These are phyloP conservation scores for Carex cristatella DNA, from an alignment of 176 grass and related monocot genomes.

Conservation along the genomic window DNA sequence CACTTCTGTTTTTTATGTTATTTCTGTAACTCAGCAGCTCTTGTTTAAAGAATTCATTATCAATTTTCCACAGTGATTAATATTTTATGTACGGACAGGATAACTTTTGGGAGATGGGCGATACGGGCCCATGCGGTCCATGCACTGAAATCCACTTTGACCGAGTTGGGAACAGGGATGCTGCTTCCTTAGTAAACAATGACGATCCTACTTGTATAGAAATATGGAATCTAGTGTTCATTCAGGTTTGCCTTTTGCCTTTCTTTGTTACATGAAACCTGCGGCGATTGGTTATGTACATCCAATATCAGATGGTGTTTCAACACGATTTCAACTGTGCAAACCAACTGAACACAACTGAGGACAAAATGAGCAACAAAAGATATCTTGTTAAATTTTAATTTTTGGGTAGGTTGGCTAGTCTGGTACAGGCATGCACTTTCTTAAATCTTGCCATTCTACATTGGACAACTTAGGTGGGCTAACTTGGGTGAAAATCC, in stretches of 20 bases:
- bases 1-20: not conserved
- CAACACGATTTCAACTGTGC: not conserved
- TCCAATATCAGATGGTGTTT: not conserved
- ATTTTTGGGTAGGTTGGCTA: not conserved
- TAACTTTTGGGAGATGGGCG: constrained; percentile 97
- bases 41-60: constrained; percentile 7
- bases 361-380: not conserved
- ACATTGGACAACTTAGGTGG: not conserved
- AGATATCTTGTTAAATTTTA: not conserved
- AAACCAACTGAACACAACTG: not conserved
- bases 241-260: constrained; percentile 50
- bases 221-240: constrained; percentile 98
- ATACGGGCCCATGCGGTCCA: constrained; percentile 86
- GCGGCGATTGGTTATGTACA: not conserved
- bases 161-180: constrained; percentile 70
- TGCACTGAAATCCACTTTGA: constrained; percentile 99
- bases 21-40: not conserved
- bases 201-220: constrained; percentile 94
- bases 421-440: not conserved
- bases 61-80: not conserved
- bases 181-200: constrained; percentile 72
- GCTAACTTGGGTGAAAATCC: not conserved
- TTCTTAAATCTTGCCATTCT: not conserved
- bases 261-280: not conserved
- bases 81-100: constrained; percentile 41